Percentiles rank a stretch among this genome's conserved stretches.
phyloP scores from a whole-genome alignment of 2,329 filamentous ascomycete genomes.

The Bimuria novae-zelandiae region DNA sequence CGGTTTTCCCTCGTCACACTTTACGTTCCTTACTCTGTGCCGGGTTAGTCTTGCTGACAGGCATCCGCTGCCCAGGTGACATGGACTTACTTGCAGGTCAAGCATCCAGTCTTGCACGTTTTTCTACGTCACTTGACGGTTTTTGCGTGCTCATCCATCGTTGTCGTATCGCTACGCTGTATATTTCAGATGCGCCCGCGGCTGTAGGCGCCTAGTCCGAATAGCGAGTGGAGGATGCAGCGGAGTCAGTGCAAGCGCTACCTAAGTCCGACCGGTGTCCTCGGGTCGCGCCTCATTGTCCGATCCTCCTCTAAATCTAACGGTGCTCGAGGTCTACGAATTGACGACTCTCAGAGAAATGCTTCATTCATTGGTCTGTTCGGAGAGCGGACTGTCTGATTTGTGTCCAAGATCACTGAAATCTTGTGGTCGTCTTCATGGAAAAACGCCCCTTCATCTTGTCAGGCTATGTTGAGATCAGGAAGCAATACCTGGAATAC shows the following conservation, averaged over 20 bases:
- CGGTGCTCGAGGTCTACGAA: background rate
- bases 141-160: background rate
- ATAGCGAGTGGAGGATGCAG: background rate
- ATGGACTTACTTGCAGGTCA: constrained; percentile 32
- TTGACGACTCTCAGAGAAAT: background rate
- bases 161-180: background rate
- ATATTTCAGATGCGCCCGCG: background rate
- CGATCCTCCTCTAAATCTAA: background rate
- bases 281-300: background rate
- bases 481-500: no score
- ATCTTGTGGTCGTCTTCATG: no score
- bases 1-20: constrained; percentile 46
- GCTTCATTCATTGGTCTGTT: background rate
- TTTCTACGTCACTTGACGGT: background rate
- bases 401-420: no score
- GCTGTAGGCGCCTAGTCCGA: background rate
- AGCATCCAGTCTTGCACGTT: constrained; percentile 19
- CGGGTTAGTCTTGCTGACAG: background rate
- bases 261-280: constrained; percentile 1
- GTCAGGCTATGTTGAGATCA: no score
- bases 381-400: background rate
- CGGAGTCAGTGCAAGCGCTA: background rate
- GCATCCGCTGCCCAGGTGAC: background rate
- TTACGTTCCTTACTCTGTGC: constrained; percentile 29
- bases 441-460: no score